Conservation (phyloP, 306 rosid species). For the Begonia masoniana region DNA sequence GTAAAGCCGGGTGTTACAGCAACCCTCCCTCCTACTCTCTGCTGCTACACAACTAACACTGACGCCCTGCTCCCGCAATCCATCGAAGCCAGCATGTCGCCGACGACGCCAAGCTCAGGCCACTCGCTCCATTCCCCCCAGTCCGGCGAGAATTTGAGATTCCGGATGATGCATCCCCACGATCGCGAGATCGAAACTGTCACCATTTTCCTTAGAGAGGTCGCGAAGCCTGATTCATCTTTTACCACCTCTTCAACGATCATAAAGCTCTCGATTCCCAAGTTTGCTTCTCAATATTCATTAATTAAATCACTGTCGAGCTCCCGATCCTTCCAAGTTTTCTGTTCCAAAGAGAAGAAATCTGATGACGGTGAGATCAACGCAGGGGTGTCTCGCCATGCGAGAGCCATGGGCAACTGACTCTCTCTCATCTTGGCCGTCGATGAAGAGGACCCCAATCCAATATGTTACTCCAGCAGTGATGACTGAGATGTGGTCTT, state of each 20-base stretch:
- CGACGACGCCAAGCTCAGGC: constrained; percentile 42
- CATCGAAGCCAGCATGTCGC: constrained; percentile 36
- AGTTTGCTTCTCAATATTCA: constrained; percentile 30
- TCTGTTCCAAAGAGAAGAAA: constrained; percentile 33
- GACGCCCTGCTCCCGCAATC: constrained; percentile 26
- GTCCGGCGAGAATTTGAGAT: constrained; percentile 34
- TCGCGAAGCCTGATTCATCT: background rate
- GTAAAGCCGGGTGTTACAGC: too few relatives aligned
- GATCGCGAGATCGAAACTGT: too few relatives aligned
- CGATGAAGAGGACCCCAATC: constrained; percentile 49
- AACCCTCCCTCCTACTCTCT: constrained; percentile 2
- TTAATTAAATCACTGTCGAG: constrained; percentile 28
- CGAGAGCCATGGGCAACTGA: constrained; percentile 42
- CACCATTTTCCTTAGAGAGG: constrained; percentile 26
- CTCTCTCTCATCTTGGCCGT: constrained; percentile 60
- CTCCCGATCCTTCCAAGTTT: constrained; percentile 39
- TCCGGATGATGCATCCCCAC: constrained; percentile 47
- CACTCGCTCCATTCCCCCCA: constrained; percentile 22
- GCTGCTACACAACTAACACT: constrained; percentile 62
- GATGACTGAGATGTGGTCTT: constrained; percentile 11
- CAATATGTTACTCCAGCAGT: constrained; percentile 11
- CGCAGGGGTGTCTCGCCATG: constrained; percentile 20
- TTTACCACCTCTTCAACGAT: constrained; percentile 17
- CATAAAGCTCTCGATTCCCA: constrained; percentile 19
- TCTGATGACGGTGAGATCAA: constrained; percentile 26